Evolutionary conservation across 2,329 filamentous ascomycete genomes (phyloP).

Genomic region (Sporothrix inflata): DNA sequence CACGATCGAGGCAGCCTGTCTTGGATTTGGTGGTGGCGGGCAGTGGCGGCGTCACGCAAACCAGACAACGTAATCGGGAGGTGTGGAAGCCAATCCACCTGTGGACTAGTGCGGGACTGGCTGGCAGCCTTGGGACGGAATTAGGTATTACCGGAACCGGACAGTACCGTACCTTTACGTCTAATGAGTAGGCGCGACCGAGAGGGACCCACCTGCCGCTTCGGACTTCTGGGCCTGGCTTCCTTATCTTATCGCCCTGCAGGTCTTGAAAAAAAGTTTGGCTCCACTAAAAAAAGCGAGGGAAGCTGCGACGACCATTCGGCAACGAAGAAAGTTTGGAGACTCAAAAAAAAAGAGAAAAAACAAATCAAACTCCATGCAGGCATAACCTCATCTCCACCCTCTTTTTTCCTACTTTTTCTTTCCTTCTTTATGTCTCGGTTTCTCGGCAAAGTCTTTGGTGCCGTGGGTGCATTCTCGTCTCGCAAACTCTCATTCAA

Average conservation of each 20-base stretch:
- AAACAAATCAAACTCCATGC: constrained; percentile 8
- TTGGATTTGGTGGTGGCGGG: constrained; percentile 26
- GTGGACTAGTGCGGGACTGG: constrained; percentile 21
- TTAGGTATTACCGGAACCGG: constrained; percentile 27
- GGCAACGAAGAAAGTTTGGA: constrained; percentile 14
- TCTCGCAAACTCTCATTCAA: constrained; percentile 16
- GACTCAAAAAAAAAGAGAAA: not conserved
- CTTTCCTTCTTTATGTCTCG: constrained; percentile 22
- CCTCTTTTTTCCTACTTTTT: not conserved
- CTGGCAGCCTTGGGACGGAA: constrained; percentile 28
- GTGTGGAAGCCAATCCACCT: constrained; percentile 30
- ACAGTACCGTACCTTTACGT: not conserved
- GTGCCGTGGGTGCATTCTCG: constrained; percentile 25
- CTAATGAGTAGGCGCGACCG: not conserved
- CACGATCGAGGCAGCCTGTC: constrained; percentile 27
- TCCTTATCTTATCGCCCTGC: constrained; percentile 27
- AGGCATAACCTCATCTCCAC: not conserved
- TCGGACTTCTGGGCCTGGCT: not conserved
- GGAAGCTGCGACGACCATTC: constrained; percentile 13
- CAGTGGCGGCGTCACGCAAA: constrained; percentile 27
- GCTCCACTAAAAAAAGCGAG: constrained; percentile 28
- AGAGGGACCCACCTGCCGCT: not conserved
- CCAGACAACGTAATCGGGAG: constrained; percentile 34
- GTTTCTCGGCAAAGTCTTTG: constrained; percentile 30
- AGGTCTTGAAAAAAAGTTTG: constrained; percentile 20